These are phyloP conservation scores for Ganoderma sp. DNA, from an alignment of 1,284 basidiomycete genomes.

Conservation along the genomic window DNA sequence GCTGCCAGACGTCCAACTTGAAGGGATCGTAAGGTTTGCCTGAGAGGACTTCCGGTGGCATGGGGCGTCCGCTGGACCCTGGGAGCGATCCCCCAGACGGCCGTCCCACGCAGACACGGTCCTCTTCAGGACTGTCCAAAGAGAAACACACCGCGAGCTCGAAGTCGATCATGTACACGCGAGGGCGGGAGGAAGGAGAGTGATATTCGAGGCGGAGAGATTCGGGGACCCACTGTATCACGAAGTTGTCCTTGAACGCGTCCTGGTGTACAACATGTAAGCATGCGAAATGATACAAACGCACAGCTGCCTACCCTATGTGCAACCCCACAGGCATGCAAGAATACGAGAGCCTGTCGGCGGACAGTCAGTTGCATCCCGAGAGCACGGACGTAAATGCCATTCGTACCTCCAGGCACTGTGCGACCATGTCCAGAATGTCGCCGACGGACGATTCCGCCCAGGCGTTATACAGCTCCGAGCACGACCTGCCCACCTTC, in stretches of 20 bases:
- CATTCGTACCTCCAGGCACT: slow-evolving; percentile 35
- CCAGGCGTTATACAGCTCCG: slow-evolving; percentile 28
- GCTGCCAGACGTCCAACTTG: slow-evolving; percentile 23
- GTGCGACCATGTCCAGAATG: slow-evolving; percentile 41
- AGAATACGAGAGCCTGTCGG: slow-evolving; percentile 12
- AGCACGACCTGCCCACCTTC: slow-evolving; percentile 27
- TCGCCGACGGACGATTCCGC: slow-evolving; percentile 40
- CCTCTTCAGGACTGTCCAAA: slow-evolving; percentile 20
- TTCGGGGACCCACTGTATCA: slow-evolving; percentile 25
- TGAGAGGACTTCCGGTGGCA: slow-evolving; percentile 25
- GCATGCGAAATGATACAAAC: neutral
- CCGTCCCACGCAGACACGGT: slow-evolving; percentile 15
- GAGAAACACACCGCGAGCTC: slow-evolving; percentile 19
- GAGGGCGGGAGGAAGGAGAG: slow-evolving; percentile 14
- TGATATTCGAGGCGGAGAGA: neutral
- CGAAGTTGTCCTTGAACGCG: slow-evolving; percentile 26
- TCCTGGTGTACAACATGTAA: slow-evolving; percentile 10
- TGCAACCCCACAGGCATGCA: slow-evolving; percentile 10
- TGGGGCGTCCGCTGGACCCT: slow-evolving; percentile 20
- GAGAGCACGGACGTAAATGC: too few relatives aligned
- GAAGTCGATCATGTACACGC: slow-evolving; percentile 25
- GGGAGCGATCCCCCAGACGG: slow-evolving; percentile 12
- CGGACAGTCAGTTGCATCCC: neutral
- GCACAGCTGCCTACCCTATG: slow-evolving; percentile 10
- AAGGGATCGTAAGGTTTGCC: slow-evolving; percentile 30